phyloP scores from a whole-genome alignment of 139 green algal genomes.

The Coelastrella sp. region DNA sequence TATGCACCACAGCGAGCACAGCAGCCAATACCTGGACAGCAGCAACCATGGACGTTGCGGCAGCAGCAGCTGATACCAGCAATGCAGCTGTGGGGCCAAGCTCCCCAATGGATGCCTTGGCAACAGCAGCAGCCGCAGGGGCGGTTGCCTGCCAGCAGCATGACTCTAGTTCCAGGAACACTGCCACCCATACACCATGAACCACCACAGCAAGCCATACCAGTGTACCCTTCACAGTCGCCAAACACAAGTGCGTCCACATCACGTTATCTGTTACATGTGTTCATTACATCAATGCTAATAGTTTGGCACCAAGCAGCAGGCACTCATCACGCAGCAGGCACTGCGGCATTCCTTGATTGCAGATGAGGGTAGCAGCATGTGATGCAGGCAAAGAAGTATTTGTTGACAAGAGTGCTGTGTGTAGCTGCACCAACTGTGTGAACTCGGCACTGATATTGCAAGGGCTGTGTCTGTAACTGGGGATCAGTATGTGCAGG shows the following conservation, averaged over 20 bases:
- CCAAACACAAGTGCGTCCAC: background rate
- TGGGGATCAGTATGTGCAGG: background rate
- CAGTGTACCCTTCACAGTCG: background rate
- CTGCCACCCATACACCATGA: background rate
- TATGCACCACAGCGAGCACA: background rate
- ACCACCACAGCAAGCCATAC: background rate
- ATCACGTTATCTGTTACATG: too few relatives aligned
- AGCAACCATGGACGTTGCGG: background rate
- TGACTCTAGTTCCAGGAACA: background rate
- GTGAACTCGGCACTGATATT: too few relatives aligned
- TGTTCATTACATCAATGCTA: too few relatives aligned
- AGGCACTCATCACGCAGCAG: too few relatives aligned
- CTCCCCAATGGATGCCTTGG: background rate
- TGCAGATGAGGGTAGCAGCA: too few relatives aligned
- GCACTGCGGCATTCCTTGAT: too few relatives aligned
- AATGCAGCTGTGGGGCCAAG: background rate
- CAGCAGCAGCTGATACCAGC: background rate
- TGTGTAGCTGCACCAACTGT: background rate
- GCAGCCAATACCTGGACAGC: background rate
- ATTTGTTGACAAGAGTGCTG: background rate
- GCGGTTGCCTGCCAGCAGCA: background rate
- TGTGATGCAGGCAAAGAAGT: too few relatives aligned
- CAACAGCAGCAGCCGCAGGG: background rate
- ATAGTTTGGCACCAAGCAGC: too few relatives aligned
- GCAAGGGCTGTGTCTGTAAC: too few relatives aligned